Evolutionary conservation across 805 yeast species (phyloP), one percentile per base, ranked within the genome.

Genomic region (Priceomyces medius): DNA sequence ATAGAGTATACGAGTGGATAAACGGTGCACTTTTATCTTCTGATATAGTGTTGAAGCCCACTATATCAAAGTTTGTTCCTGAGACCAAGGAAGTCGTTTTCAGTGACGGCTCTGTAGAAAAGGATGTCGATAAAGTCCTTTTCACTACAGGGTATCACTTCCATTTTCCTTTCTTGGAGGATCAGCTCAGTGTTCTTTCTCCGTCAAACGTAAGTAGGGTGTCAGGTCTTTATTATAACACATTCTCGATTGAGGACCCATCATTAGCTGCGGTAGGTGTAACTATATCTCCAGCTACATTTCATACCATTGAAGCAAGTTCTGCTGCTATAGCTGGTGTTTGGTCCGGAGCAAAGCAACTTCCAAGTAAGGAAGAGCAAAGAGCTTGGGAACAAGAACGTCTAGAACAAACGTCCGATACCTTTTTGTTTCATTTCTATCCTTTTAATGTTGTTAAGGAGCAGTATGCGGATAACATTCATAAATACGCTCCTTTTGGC

Each of bases 241-340:
- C 73, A 1, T 73, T 73, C 46, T 48, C 65, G 10, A 59, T 63
- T n/a, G 58, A 53, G 4, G 77, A 73, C 47, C 74, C 76, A 14
- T 63, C 76, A 0, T 53, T 73, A 18, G 74, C 72, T 1, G 50
- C 64, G 3, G 62, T 63, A 17, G 77, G 78, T 0, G 59, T 63
- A 6, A 58, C 74, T 12, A 50, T 71, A 2, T 66, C 77, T 1
- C 69, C 73, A 2, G 51, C 74, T 19, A 66, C 71, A 46, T 77
- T 76, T 61, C 73, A 74, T 38, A 64, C 74, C 12, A 73, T 76
- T 47, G 83, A 79, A 49, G 62, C 73, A 2, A 59, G 66, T 35
- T 77, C 80, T 1, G 74, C 79, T n/a, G 80, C 81, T 0, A 60
- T 78, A 37, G 77, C 79, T 12, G 82, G 82, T n/a, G 73, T 76